Conservation (phyloP, 2,329 filamentous ascomycete genomes). For the Camillea tinctor region DNA sequence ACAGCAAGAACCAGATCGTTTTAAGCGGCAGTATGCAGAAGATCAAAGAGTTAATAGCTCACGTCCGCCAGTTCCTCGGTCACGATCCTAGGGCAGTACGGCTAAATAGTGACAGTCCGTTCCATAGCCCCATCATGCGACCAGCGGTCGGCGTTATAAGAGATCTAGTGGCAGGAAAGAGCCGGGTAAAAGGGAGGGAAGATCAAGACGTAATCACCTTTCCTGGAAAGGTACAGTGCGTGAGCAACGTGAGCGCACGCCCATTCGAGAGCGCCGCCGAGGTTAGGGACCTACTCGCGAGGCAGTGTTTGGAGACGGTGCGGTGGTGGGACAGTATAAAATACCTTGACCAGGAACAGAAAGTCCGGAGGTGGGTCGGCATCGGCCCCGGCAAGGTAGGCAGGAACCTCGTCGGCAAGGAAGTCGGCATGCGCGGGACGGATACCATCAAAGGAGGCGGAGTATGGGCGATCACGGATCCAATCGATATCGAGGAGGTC, state of each 20-base stretch:
- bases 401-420: slow-evolving; percentile 89
- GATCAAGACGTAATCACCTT: slow-evolving; percentile 69
- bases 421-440: slow-evolving; percentile 81
- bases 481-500: slow-evolving; percentile 70
- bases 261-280: slow-evolving; percentile 74
- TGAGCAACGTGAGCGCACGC: slow-evolving; percentile 82
- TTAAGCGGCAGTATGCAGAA: slow-evolving; percentile 81
- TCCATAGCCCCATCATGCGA: slow-evolving; percentile 89
- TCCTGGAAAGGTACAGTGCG: slow-evolving; percentile 71
- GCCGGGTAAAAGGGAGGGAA: slow-evolving; percentile 51
- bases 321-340: slow-evolving; percentile 92
- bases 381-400: slow-evolving; percentile 94
- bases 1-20: slow-evolving; percentile 95
- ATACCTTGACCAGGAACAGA: slow-evolving; percentile 81
- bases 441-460: slow-evolving; percentile 83
- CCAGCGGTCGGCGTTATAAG: slow-evolving; percentile 77
- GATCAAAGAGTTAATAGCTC: slow-evolving; percentile 78
- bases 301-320: slow-evolving; percentile 88
- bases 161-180: slow-evolving; percentile 61
- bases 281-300: slow-evolving; percentile 74
- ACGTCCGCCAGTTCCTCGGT: slow-evolving; percentile 84
- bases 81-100: slow-evolving; percentile 87
- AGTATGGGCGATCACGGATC: slow-evolving; percentile 87
- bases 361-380: slow-evolving; percentile 82
- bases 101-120: slow-evolving; percentile 83